Conservation (phyloP, 1,139 yeast species). For the Hanseniaspora gamundiae region DNA sequence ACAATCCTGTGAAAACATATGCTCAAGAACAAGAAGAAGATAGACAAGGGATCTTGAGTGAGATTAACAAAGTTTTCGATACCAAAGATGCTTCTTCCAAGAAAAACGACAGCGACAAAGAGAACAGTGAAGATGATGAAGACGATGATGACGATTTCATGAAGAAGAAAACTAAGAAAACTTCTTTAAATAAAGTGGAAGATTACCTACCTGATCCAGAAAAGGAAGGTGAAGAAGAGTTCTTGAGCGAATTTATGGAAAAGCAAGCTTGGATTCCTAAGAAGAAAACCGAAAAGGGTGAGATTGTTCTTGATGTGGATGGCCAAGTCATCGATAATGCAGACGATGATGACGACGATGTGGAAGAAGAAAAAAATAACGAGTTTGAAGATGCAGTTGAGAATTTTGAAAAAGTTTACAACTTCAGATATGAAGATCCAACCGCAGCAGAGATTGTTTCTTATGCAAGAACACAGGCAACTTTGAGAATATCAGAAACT, state of each 20-base stretch:
- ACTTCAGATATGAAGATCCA: conserved; percentile 90
- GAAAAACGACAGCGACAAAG: conserved; percentile 24
- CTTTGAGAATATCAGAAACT: conserved; percentile 70
- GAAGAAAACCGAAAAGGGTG: conserved; percentile 43
- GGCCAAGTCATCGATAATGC: conserved; percentile 8
- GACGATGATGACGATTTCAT: conserved; percentile 46
- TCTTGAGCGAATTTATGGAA: conserved; percentile 59
- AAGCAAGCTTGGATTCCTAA: conserved; percentile 84
- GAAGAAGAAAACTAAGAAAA: conserved; percentile 41
- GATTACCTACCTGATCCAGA: conserved; percentile 37
- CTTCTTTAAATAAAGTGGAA: conserved; percentile 4
- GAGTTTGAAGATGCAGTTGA: conserved; percentile 91
- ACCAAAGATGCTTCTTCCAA: conserved; percentile 22
- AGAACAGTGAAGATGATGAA: conserved; percentile 22
- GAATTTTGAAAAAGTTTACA: conserved; percentile 80
- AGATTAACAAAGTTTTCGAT: conserved; percentile 57
- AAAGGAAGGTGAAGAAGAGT: conserved; percentile 44
- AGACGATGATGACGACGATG: conserved; percentile 13
- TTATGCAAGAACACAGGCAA: conserved; percentile 94
- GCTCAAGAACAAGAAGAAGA: conserved; percentile 69
- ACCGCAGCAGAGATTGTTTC: conserved; percentile 82
- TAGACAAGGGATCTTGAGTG: conserved; percentile 54
- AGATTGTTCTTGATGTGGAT: conserved; percentile 30
- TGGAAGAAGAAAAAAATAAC: no score
- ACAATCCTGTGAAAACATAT: conserved; percentile 55